Evolutionary conservation across 164 flowering plant genomes (phyloP).

Genomic region (Berberis thunbergii): DNA sequence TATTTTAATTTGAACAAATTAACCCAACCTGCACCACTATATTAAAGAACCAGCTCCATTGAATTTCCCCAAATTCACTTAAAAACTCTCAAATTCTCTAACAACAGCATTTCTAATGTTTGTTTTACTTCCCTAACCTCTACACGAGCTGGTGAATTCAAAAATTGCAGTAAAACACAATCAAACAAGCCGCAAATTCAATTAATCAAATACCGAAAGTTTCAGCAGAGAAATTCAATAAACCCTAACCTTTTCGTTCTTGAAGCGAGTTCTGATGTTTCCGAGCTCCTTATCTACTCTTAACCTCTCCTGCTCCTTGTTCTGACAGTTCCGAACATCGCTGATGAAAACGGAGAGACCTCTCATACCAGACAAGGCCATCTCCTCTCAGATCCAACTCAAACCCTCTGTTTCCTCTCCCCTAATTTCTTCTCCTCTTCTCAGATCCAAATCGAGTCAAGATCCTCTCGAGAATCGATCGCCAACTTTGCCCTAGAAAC

Average conservation of each 20-base stretch:
- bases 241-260: slow-evolving; percentile 73
- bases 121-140: no score
- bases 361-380: slow-evolving; percentile 95
- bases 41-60: no score
- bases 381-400: slow-evolving; percentile 50
- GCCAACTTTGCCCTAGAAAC: background rate
- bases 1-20: no score
- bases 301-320: slow-evolving; percentile 80
- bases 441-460: slow-evolving; percentile 5
- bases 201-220: no score
- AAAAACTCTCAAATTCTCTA: no score
- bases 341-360: slow-evolving; percentile 97
- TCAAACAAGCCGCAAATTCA: no score
- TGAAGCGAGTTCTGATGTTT: slow-evolving; percentile 77
- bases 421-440: background rate
- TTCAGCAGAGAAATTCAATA: background rate
- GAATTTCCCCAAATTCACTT: no score
- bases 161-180: no score
- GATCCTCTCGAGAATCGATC: no score
- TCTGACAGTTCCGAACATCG: slow-evolving; percentile 86
- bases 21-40: no score
- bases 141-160: no score
- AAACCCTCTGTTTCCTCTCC: background rate
- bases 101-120: no score
- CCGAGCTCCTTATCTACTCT: slow-evolving; percentile 97